phyloP scores from a whole-genome alignment of 371 early-diverging fungal species.

The Lichtheimia ornata region DNA sequence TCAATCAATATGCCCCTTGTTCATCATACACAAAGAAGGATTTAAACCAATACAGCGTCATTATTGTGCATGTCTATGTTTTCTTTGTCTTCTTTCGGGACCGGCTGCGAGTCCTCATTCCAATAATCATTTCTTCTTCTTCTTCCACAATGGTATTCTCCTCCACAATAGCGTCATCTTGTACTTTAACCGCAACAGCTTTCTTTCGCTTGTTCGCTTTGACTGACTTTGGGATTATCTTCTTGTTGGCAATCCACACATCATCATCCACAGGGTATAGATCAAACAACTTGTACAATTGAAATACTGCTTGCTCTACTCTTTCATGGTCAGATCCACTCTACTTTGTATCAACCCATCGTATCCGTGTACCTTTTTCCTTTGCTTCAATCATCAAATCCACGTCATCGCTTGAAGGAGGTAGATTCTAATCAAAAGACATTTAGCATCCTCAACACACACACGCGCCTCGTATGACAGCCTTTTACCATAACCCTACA shows the following conservation, averaged over 20 bases:
- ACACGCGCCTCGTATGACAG: background rate
- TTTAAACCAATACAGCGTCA: background rate
- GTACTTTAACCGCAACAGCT: constrained; percentile 1
- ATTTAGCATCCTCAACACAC: background rate
- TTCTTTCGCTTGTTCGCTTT: constrained; percentile 26
- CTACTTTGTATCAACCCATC: background rate
- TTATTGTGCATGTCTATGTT: background rate
- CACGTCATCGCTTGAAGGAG: constrained; percentile 50
- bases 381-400: constrained; percentile 63
- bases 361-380: constrained; percentile 39
- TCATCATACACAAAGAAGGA: background rate
- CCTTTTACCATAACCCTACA: background rate
- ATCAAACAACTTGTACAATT: constrained; percentile 41
- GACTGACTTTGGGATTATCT: constrained; percentile 9
- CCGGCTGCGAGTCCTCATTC: background rate
- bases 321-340: background rate
- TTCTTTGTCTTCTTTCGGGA: background rate
- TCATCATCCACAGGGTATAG: constrained; percentile 40
- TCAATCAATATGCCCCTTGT: too few relatives aligned
- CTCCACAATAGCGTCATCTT: constrained; percentile 24
- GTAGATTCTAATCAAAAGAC: constrained; percentile 24
- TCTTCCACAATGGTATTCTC: constrained; percentile 12
- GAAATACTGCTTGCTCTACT: constrained; percentile 51
- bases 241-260: constrained; percentile 16
- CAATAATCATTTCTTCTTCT: background rate